Percentiles rank a stretch among this genome's conserved stretches.
These are phyloP conservation scores for Heteromeles arbutifolia DNA, from an alignment of 306 rosid species.

Conservation along the genomic window DNA sequence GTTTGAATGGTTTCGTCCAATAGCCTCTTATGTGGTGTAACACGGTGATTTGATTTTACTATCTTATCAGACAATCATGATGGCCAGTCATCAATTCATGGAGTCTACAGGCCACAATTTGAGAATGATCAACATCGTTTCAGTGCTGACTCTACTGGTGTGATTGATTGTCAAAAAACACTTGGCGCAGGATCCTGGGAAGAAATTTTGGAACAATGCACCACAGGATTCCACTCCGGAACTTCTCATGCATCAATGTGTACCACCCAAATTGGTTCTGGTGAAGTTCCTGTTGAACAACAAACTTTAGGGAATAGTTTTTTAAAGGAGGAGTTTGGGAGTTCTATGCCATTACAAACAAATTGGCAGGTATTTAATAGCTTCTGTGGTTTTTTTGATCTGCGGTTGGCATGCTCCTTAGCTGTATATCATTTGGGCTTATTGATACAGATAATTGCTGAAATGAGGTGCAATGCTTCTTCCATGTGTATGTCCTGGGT, in stretches of 20 bases:
- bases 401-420: not conserved
- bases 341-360: slow-evolving; percentile 39
- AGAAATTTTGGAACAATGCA: slow-evolving; percentile 43
- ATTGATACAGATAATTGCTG: not conserved
- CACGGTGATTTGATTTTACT: slow-evolving; percentile 10
- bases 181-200: slow-evolving; percentile 60
- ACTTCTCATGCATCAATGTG: slow-evolving; percentile 48
- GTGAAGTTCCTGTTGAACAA: slow-evolving; percentile 38
- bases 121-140: slow-evolving; percentile 35
- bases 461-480: not conserved
- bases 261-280: slow-evolving; percentile 33
- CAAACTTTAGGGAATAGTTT: slow-evolving; percentile 31
- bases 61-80: slow-evolving; percentile 35
- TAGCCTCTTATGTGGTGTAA: slow-evolving; percentile 16
- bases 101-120: slow-evolving; percentile 33
- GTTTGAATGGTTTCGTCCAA: not conserved
- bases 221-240: slow-evolving; percentile 30
- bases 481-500: not conserved
- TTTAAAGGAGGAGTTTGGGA: slow-evolving; percentile 33
- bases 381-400: not conserved
- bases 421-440: not conserved
- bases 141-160: slow-evolving; percentile 24
- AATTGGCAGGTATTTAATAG: slow-evolving; percentile 62
- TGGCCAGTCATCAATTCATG: slow-evolving; percentile 46
- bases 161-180: slow-evolving; percentile 35